Evolutionary conservation across 108 stramenopile species (phyloP).

Genomic region (Cylindrotheca closterium): DNA sequence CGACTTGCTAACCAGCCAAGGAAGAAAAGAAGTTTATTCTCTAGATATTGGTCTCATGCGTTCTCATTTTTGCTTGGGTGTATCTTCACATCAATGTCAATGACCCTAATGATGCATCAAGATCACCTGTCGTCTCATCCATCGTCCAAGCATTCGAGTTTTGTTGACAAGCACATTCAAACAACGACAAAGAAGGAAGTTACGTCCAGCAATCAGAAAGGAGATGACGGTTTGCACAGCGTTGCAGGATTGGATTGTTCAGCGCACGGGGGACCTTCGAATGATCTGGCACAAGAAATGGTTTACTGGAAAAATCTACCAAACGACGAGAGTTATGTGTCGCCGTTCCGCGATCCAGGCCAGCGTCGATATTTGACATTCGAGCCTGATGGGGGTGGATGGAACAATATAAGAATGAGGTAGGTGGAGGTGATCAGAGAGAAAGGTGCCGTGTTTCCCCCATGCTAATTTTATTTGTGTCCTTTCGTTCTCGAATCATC

Average conservation of each 20-base stretch:
- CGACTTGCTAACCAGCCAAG: too few relatives aligned
- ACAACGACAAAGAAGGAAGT: neutral
- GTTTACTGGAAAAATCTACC: constrained; percentile 83
- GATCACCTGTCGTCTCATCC: neutral
- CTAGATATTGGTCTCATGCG: neutral
- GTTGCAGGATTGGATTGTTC: constrained; percentile 74
- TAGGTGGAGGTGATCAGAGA: constrained; percentile 16
- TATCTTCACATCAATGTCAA: neutral
- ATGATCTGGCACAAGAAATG: constrained; percentile 53
- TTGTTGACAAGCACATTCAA: neutral
- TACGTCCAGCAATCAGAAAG: neutral
- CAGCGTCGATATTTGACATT: constrained; percentile 80
- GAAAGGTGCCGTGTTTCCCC: neutral
- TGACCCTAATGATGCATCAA: neutral
- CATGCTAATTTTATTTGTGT: constrained; percentile 5
- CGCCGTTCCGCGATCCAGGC: constrained; percentile 37
- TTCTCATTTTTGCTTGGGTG: neutral
- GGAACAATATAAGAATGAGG: constrained; percentile 93
- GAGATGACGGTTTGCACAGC: neutral
- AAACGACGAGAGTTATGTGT: constrained; percentile 44
- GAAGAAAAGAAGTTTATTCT: neutral
- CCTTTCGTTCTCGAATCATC: neutral
- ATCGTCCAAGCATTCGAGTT: too few relatives aligned
- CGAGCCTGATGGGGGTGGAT: constrained; percentile 91
- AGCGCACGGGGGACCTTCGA: constrained; percentile 68